Base-by-base conservation (phyloP, 2,329 filamentous ascomycete species). In the Pseudocercospora crystallina region DNA sequence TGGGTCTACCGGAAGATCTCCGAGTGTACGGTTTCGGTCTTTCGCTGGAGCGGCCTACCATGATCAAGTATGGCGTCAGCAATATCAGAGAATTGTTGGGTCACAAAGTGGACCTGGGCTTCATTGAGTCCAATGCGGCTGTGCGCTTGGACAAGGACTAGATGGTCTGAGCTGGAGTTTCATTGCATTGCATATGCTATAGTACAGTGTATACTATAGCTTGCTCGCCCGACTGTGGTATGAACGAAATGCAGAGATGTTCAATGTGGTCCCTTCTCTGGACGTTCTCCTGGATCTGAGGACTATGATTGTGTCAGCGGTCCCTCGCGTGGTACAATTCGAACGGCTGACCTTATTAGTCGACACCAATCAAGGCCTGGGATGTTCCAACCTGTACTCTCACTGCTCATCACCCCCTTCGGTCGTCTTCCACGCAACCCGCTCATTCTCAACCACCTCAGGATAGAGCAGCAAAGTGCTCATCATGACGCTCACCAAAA, bases 1-100 rank as follows among this genome's bases (percentile, higher is more conserved):
- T 96, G 91, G 92, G 92, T 31, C 73, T 97, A 65, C 91, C 91
- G 17, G 90, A 86, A 73, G 88, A 96, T 65, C 84, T 97, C 83
- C 80, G 88, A 57, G 91, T 96, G 8, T 97, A 96, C 69, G 94
- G 94, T 31, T 97, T 90, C 81, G 94, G 94, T 33, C 75, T 99
- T 67, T 89, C 84, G 71, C 73, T 99, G 68, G 94, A 99, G 79
- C 77, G 94, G 64, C 94, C 94, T 51, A 97, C 94, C 9, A 99
- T 97, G 94, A 96, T 96, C 76, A 94, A 95, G 80, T 95, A 77
- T 71, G 80, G 75, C 3, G 63, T 71, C 55, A 89, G 83, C 65
- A 96, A 96, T 72, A 96, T 96, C 64, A 84, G 91, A 62, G 90
- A 96, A 73, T 74, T 96, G 65, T 77, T 99, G 47, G 92, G 92